Evolutionary conservation across 2,329 filamentous ascomycete species (phyloP).

Genomic region (Malbranchea zuffiana): DNA sequence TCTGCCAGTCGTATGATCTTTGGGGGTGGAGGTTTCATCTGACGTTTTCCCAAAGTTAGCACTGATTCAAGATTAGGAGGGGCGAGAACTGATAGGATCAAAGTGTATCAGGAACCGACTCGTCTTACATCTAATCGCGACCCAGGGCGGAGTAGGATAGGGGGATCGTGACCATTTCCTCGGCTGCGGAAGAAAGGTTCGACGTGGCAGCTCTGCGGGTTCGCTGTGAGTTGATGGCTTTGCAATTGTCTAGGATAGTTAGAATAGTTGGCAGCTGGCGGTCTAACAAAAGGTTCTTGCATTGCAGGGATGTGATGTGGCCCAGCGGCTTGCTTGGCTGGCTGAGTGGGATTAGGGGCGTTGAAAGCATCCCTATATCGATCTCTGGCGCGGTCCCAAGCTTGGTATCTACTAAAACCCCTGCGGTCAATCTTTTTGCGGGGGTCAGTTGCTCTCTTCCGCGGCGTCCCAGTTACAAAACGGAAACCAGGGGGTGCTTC

Average conservation of each 20-base stretch:
- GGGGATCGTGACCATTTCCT: no score
- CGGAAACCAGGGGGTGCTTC: slow-evolving; percentile 30
- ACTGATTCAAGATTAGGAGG: neutral
- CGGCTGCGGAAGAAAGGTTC: no score
- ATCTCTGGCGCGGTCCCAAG: slow-evolving; percentile 37
- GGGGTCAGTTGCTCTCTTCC: slow-evolving; percentile 14
- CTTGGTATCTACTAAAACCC: slow-evolving; percentile 38
- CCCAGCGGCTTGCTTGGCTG: neutral
- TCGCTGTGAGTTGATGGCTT: no score
- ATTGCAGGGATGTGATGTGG: neutral
- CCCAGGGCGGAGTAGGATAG: no score
- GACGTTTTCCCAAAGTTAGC: slow-evolving; percentile 4
- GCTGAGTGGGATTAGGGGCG: neutral
- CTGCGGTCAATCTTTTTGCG: slow-evolving; percentile 32
- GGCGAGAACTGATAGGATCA: neutral
- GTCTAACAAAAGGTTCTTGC: no score
- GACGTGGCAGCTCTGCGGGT: no score
- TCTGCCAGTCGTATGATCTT: slow-evolving; percentile 19
- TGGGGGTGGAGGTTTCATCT: slow-evolving; percentile 10
- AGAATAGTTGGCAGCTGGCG: no score
- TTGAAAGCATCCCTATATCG: slow-evolving; percentile 26
- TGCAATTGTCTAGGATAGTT: no score
- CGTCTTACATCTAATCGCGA: no score
- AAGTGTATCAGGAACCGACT: no score
- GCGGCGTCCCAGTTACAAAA: slow-evolving; percentile 23